Base-by-base conservation (phyloP, 306 rosid species). In the Cicer cuneatum region DNA sequence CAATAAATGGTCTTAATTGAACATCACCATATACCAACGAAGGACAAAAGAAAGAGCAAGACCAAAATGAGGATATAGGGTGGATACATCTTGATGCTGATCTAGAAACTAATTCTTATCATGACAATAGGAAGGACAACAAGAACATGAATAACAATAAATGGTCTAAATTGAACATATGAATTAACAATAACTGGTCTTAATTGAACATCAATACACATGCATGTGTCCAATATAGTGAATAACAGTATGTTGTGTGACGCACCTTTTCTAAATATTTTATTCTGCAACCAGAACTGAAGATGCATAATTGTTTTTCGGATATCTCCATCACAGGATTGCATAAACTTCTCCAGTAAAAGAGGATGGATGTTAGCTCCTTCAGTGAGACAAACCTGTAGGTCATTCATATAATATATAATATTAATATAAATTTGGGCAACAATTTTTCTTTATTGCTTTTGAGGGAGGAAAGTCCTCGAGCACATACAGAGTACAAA, bases 201-300 rank as follows among this genome's bases (percentile, higher is more conserved):
- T 33, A 47, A 57, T 35, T 58, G 66, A 35, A 75, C 38, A 75
- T 56, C 39, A 64, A 49, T 71, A 71, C 14, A 43, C 56, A 57
- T 18, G 45, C 49, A 7, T 46, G 58, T 15, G 62, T 72, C 76
- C 45, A 62, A 45, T 10, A 29, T 46, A 7, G 7, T 54, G 47
- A 76, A 67, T 67, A 57, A 75, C 65, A 16, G 40, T 14, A 51
- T 21, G 47, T 10, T 72, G 43, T 7, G 16, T 33, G 11, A 54
- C 73, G 16, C 54, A 93, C 98, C 97, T 86, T 81, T 83, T 57
- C 64, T 66, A 75, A 76, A 78, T 81, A 53, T 70, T 86, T 66
- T 79, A 81, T 88, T 90, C 83, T 90, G 99, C 78, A 91, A 85
- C 99, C 99, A 90, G 88, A 94, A 94, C 88, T 94, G 99, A 72